Evolutionary conservation across 129 eudicot species (phyloP), one percentile per base, ranked within the genome.

Genomic region (Oenanthe sinensis): DNA sequence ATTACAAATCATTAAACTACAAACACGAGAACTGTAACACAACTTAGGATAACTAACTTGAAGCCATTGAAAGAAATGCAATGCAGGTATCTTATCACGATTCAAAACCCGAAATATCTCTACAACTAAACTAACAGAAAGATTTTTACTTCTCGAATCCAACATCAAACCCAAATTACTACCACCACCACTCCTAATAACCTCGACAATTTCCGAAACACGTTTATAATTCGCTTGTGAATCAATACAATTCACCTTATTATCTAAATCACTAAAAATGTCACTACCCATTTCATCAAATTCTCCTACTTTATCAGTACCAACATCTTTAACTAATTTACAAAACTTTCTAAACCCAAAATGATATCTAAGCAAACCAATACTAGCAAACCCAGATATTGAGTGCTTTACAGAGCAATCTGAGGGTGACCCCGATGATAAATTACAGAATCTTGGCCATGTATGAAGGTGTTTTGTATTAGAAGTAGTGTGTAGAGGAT

Each of bases 41-140:
- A 87, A 46, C 71, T 77, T 77, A 28, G 81, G 78, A 75, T 86
- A 45, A 45, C 47, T 81, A 76, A 55, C 80, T 40, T 84, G 81
- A 77, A 89, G 68, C 97, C 96, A 93, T 22, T 82, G 79, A 77
- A 89, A 93, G 78, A 93, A 89, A 33, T 68, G 77, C 87, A 93
- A 45, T 30, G 85, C 91, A 3, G 80, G 76, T 49, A 91, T 44
- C 47, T 69, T 86, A 28, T 85, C 84, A 7, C 60, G 33, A 80
- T 89, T 91, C 89, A 93, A 63, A 81, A 72, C 77, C 85, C 78
- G 65, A 71, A 93, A 82, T 63, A 89, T 71, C 86, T 86, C 85
- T n/a, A 55, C 85, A 62, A 91, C 48, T 6, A 85, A 86, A 4
- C 48, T 28, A 28, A 77, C 78, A 36, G 87, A 80, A 49, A 93